Base-by-base conservation (phyloP, 2,329 filamentous ascomycete species). In the Fusarium hainanense region DNA sequence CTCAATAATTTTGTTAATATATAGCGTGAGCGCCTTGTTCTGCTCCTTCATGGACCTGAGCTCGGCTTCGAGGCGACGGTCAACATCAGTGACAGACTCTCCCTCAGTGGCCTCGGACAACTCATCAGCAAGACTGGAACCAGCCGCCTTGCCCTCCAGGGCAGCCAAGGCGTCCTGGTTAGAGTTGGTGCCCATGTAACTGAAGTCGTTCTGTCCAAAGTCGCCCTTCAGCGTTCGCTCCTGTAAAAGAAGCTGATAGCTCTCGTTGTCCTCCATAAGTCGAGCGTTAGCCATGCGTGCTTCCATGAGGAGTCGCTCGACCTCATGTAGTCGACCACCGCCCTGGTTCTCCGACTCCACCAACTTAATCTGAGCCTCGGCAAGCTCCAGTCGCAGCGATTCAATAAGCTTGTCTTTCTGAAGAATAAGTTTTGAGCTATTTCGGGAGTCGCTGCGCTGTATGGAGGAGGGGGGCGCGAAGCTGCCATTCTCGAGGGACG, bases 1-100 rank as follows among this genome's bases (percentile, higher is more conserved):
- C 79, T 96, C 96, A 78, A 99, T 97, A 79, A 99, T 98, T 83
- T 96, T 97, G 87, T 98, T 97, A 84, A 99, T 98, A 83, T 99
- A 99, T 70, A 98, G 85, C 25, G 94, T 97, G 74, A 99, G 85
- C 30, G 96, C 96, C 84, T 98, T 98, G 85, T 99, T 98, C 83
- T 97, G 91, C 78, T 97, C 95, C 82, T 93, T 95, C 74, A 93
- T 84, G 11, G 88, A 86, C 80, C 92, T 93, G 72, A 96, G 81
- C 75, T 98, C 95, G 13, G 85, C 81, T 78, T 98, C 94, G 14
- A 96, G 84, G 54, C 89, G 89, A 74, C 90, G 90, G 70, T 88
- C 85, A 48, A 82, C 82, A 58, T 89, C 87, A 69, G 58, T 58
- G 47, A 83, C 60, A 37, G 83, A 81, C 66, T 92, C 89, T 44